Percentiles rank a stretch among this genome's conserved stretches.
These are phyloP conservation scores for Ceratobasidium sp. DNA, from an alignment of 1,284 basidiomycete genomes.

Conservation along the genomic window DNA sequence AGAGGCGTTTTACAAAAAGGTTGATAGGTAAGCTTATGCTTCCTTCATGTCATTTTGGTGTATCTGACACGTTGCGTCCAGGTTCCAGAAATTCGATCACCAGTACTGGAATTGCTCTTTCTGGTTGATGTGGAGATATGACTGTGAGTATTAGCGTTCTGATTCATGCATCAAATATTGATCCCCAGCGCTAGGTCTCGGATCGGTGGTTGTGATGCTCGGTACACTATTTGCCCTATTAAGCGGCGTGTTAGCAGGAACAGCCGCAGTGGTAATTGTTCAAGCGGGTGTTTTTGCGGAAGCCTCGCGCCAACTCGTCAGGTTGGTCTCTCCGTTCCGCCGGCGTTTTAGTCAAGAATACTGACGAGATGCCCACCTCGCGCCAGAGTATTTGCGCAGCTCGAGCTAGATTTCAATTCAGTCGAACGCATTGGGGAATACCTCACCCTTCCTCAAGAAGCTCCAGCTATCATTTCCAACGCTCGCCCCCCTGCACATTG, in stretches of 20 bases:
- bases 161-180: slow-evolving; percentile 2
- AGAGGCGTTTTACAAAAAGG: slow-evolving; percentile 70
- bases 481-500: slow-evolving; percentile 74
- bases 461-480: slow-evolving; percentile 66
- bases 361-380: not conserved
- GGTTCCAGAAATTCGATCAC: slow-evolving; percentile 73
- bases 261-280: slow-evolving; percentile 80
- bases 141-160: slow-evolving; percentile 55
- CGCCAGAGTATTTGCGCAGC: slow-evolving; percentile 51
- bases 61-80: not conserved
- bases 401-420: slow-evolving; percentile 73
- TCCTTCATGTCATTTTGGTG: slow-evolving; percentile 42
- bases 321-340: slow-evolving; percentile 34
- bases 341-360: not conserved
- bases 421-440: slow-evolving; percentile 87
- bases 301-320: slow-evolving; percentile 67
- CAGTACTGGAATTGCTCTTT: slow-evolving; percentile 70
- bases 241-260: slow-evolving; percentile 69
- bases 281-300: slow-evolving; percentile 74
- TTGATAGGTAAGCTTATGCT: slow-evolving; percentile 59
- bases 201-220: slow-evolving; percentile 74
- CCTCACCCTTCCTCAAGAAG: slow-evolving; percentile 77
- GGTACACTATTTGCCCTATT: slow-evolving; percentile 76
- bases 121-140: slow-evolving; percentile 76
- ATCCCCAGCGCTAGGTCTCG: slow-evolving; percentile 58